Base-by-base conservation (phyloP, 805 yeast genomes). In the Candida ovalis region DNA sequence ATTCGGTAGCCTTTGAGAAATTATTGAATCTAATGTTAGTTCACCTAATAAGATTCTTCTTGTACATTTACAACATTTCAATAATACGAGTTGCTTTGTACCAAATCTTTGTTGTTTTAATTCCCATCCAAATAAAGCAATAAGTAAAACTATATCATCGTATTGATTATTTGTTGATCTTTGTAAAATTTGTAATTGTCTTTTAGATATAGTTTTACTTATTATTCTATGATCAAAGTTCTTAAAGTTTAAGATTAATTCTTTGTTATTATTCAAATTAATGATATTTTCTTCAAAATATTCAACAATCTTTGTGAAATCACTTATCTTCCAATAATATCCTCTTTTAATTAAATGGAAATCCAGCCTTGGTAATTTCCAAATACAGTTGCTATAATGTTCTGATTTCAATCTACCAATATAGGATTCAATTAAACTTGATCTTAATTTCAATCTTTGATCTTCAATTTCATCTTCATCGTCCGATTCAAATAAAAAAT, bases 91-190 rank as follows among this genome's bases (percentile, higher is more conserved):
- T 7, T 57, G 58, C 8, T 59, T 59, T 13, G 55, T 40, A 0
- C 62, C 60, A 28, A 60, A 61, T 13, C 47, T 50, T 30, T 65
- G 68, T 12, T 56, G 54, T 42, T 57, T 62, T 12, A 69, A 48
- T 19, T 58, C 63, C 75, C 76, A 72, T 1, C 76, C 75, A 6
- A 71, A 52, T 13, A 71, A 44, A 2, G 64, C 55, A 4, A 67
- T 36, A 30, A 59, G 50, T 12, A 60, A 18, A 1, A 55, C 36
- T 6, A 46, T 24, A 22, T 19, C 47, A 43, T 40, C 55, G 46
- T 41, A 40, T 10, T 52, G 46, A 7, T 54, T 27, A 10, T 44
- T 40, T 5, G 55, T 24, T n/a, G 54, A 47, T 3, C 41, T 28
- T 12, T 48, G 41, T 50, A 62, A 54, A 10, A 17, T 42, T 8